These are phyloP conservation scores for Cryptococcus sp. DNA, from an alignment of 1,284 basidiomycete species.

Conservation along the genomic window DNA sequence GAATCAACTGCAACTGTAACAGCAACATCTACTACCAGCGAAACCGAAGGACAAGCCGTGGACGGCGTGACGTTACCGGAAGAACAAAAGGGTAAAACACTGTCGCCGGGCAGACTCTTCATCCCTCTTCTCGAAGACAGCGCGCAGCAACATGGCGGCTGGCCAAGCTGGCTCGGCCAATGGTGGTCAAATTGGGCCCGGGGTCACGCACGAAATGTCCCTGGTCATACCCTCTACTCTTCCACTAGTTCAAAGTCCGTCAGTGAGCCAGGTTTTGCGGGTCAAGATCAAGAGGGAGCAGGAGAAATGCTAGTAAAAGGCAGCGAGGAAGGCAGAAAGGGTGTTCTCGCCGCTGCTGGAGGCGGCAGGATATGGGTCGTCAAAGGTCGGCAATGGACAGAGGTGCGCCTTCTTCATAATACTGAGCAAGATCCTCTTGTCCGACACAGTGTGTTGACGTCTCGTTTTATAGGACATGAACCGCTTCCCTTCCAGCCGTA, in stretches of 20 bases:
- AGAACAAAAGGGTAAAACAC: slow-evolving; percentile 18
- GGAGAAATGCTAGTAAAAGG: slow-evolving; percentile 25
- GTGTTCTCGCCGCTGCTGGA: slow-evolving; percentile 46
- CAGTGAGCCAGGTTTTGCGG: slow-evolving; percentile 4
- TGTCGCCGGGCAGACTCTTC: slow-evolving; percentile 42
- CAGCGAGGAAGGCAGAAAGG: slow-evolving; percentile 28
- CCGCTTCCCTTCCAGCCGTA: slow-evolving; percentile 69
- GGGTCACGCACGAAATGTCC: slow-evolving; percentile 12
- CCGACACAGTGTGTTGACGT: neutral
- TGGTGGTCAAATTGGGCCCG: slow-evolving; percentile 37
- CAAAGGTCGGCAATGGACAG: slow-evolving; percentile 77
- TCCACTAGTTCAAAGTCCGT: slow-evolving; percentile 30
- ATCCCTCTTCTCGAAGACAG: slow-evolving; percentile 39
- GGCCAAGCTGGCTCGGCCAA: slow-evolving; percentile 49
- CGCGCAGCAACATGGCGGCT: slow-evolving; percentile 46
- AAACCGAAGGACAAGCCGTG: neutral
- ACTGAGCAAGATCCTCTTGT: neutral
- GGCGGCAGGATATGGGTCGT: slow-evolving; percentile 73
- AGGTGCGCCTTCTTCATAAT: slow-evolving; percentile 58
- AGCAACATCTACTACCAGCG: neutral
- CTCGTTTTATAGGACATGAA: slow-evolving; percentile 69
- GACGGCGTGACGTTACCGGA: slow-evolving; percentile 27
- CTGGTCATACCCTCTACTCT: slow-evolving; percentile 33
- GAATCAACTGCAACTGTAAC: neutral
- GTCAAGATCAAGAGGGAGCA: slow-evolving; percentile 11